Evolutionary conservation across 2,329 filamentous ascomycete species (phyloP), one percentile per base, ranked within the genome.

Genomic region (Fusarium goolgardi): DNA sequence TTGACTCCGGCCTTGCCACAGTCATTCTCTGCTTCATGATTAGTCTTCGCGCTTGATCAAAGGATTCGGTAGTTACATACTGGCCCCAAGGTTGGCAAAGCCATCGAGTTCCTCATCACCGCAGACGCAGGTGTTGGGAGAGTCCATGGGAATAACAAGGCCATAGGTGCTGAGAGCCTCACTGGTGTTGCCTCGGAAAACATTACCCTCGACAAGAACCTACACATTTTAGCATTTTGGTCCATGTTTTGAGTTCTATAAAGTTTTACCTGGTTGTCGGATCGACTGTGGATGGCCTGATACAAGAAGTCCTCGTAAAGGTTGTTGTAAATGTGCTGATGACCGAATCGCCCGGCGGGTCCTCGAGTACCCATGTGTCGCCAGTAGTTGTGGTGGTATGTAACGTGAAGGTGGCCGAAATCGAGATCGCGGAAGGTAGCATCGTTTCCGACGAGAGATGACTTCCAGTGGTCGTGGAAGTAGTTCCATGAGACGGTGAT

Each of bases 31-130:
- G 45, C 35, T 6, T 3, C 1, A 10, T 3, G 1, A 35, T 76
- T 29, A 76, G 70, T 39, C 7, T 32, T 4, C 0, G 0, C 1
- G 81, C 0, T 27, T 61, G 75, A 78, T 5, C 77, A 66, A 15
- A 8, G 7, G 0, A 20, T 5, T 10, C 2, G 0, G 21, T 9
- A 2, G 3, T 5, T 6, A 80, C 82, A 74, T 74, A 84, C 83
- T 79, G 5, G 83, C 81, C 25, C 84, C 85, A 18, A 86, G 75
- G 61, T 86, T 87, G 5, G 83, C 84, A 70, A 78, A 87, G 0
- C 84, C 84, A 65, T 86, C 84, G 27, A 86, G 75, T 71, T 86
- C 84, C 67, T 81, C 81, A 47, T 87, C 85, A 2, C 84, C 85
- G 13, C 83, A 84, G 2, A 80, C 78, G 60, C 80, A 81, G 1